A percentile compares a stretch with the other conserved stretches of the same genome.
Evolutionary conservation across 2,329 filamentous ascomycete genomes (phyloP).

Genomic region (Trichoderma sp.): DNA sequence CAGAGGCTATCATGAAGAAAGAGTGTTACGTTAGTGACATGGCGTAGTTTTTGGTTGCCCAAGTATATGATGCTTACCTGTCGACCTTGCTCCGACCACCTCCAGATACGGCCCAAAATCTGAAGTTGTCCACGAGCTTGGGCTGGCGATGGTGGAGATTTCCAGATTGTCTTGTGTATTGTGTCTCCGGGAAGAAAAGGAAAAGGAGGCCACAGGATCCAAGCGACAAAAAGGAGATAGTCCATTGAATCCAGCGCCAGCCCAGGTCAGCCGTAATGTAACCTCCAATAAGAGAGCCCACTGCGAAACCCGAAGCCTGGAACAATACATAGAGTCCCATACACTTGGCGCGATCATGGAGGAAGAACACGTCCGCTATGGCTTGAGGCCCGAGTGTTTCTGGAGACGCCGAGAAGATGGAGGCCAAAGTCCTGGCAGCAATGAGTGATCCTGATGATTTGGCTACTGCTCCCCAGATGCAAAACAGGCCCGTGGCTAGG

Average conservation of each 20-base stretch:
- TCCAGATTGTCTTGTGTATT: slow-evolving; percentile 3
- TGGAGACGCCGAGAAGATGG: slow-evolving; percentile 2
- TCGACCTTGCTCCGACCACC: slow-evolving; percentile 5
- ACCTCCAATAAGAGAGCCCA: background rate
- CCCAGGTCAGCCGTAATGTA: background rate
- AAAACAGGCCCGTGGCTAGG: background rate
- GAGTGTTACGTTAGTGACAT: background rate
- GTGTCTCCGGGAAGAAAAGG: slow-evolving; percentile 5
- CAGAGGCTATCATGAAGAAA: background rate
- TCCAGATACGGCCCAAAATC: slow-evolving; percentile 1
- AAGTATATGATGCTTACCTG: background rate
- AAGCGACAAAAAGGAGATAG: background rate
- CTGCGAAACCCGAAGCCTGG: background rate
- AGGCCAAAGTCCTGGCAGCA: background rate
- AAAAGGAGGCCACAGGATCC: background rate
- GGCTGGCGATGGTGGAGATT: background rate
- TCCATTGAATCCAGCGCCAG: slow-evolving; percentile 10
- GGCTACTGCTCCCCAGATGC: slow-evolving; percentile 1
- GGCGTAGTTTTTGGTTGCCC: fast-evolving
- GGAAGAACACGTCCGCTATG: background rate
- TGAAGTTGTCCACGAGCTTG: background rate
- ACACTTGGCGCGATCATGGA: background rate
- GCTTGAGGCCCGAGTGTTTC: slow-evolving; percentile 1
- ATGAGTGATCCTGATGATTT: background rate
- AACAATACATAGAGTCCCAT: background rate